Evolutionary conservation across 2,329 filamentous ascomycete genomes (phyloP), one percentile per base, ranked within the genome.

Genomic region (Boeremia lycopersici): DNA sequence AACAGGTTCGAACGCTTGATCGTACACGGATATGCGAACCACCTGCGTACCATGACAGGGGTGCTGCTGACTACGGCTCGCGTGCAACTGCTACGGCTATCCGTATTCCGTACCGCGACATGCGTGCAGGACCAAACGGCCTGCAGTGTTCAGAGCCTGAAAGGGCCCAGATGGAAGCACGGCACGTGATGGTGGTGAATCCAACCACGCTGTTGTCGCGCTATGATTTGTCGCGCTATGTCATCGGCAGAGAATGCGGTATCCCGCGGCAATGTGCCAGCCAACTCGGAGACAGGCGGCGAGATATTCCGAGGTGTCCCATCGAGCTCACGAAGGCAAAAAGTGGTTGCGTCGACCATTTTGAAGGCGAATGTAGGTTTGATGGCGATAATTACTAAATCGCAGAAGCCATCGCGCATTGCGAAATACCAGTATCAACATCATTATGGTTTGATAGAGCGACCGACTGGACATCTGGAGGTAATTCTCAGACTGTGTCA

Each of bases 21-120:
- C 42, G 41, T 36, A 50, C 41, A 55, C 36, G 46, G 39, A 39
- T 48, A 43, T 31, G 44, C 50, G 39, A 42, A 42, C 42, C 42
- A 53, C 33, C 40, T 53, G 49, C 40, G 35, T 49, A 36, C 52
- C 38, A 34, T 39, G 51, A 46, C 52, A 55, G 52, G 52, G 52
- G 46, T 55, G 17, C 13, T 39, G 52, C 52, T 55, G 52, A 55
- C 52, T 48, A 53, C 38, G 26, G 15, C 30, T 53, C 35, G 49
- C 43, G 31, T 53, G 42, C 36, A 47, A 42, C 30, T 47, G 42
- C 43, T 42, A 36, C 26, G 42, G 19, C 42, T 46, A 28, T 23
- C 19, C 19, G 19, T 23, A 23, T 5, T 23, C 19, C 19, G 19
- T 23, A 23, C 19, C 19, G 19, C 19, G 19, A 23, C 23, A 47